Conservation (phyloP, 495 filamentous ascomycete genomes). For the Penicillium daleae region DNA sequence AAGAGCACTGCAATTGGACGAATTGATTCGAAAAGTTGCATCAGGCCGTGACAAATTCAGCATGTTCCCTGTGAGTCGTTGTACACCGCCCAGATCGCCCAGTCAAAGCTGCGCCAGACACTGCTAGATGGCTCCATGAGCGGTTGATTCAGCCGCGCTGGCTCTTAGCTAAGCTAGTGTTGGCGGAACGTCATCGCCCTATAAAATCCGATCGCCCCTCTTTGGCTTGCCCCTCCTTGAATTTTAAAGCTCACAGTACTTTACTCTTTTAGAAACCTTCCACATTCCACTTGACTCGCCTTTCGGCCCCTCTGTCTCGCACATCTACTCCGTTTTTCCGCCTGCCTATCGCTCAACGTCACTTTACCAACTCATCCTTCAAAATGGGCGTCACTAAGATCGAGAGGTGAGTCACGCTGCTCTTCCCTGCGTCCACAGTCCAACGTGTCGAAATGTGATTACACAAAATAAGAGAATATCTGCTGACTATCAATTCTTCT, state of each 20-base stretch:
- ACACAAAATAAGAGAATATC: no score
- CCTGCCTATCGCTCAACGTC: neutral
- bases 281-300: conserved; percentile 21
- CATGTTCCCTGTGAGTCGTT: conserved; percentile 1
- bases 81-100: neutral
- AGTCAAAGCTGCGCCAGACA: neutral
- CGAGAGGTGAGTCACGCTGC: conserved; percentile 33
- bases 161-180: conserved; percentile 30
- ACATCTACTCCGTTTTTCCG: conserved; percentile 36
- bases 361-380: conserved; percentile 52
- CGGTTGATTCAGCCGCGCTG: conserved; percentile 21
- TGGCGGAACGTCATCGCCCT: conserved; percentile 31
- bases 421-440: neutral
- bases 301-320: conserved; percentile 12
- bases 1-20: conserved; percentile 1
- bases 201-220: conserved; percentile 38
- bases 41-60: conserved; percentile 11
- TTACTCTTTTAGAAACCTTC: conserved; percentile 25
- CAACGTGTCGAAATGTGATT: no score
- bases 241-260: conserved; percentile 23
- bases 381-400: conserved; percentile 53
- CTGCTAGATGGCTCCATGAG: neutral
- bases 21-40: neutral
- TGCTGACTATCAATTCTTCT: neutral
- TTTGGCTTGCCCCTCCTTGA: conserved; percentile 24